Base-by-base conservation (phyloP, 306 rosid genomes). In the Glycyrrhiza uralensis region DNA sequence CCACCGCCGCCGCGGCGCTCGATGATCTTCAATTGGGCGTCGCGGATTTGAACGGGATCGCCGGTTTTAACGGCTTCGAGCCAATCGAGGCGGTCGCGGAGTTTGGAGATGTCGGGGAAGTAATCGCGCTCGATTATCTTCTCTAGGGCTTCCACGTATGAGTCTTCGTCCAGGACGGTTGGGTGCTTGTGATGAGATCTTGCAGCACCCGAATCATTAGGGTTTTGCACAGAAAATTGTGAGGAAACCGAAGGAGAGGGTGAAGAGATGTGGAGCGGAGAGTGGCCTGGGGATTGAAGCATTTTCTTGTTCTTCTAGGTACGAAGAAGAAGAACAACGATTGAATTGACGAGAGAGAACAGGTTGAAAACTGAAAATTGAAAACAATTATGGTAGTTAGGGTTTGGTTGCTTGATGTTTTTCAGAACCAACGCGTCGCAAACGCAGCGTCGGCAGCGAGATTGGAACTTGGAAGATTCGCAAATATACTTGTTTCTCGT, bases 21-120 rank as follows among this genome's bases (percentile, higher is more conserved):
- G 49, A 95, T 84, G 64, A 95, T 95, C 87, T 95, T 92, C 81
- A 95, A 71, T 75, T 95, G 96, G 30, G 93, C 99, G 42, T 95
- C 99, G 0, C 97, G 96, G 41, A 95, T 89, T 32, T 78, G 92
- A 51, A 95, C 76, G 6, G 96, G 97, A 51, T 95, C 97, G 9
- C 90, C 83, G 17, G 93, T 85, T 75, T 72, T 89, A 72, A 88
- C 57, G 23, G 99, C 99, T 75, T 89, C 92, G 11, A 91, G 90
- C 99, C 97, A 95, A 17, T 95, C 99, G 42, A 86, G 96, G 68
- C 97, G 96, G 52, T 95, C 99, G 23, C 96, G 85, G 57, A 95
- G 99, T 88, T 95, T 95, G 12, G 96, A 69, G 74, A 95, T 92
- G 17, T 95, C 99, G 32, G 99, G 99, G 74, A 95, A 91, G 90